phyloP scores from a whole-genome alignment of 225 moss, liverwort and hornwort species.

The Straminergon stramineum region DNA sequence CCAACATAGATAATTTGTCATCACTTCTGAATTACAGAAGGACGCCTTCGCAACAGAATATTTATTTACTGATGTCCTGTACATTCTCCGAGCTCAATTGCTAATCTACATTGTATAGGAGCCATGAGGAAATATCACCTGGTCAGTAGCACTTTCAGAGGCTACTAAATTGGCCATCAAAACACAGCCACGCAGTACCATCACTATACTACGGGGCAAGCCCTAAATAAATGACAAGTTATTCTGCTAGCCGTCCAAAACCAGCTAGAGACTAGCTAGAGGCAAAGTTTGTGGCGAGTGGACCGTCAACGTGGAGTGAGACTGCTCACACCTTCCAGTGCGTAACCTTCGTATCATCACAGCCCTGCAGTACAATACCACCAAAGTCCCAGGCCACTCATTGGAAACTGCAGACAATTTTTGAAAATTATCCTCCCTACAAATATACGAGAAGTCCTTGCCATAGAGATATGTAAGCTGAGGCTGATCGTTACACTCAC shows the following conservation, averaged over 20 bases:
- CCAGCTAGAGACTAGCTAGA: not conserved
- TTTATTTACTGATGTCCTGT: slow-evolving; percentile 2
- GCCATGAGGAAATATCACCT: not conserved
- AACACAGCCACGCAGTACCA: not conserved
- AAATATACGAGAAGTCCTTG: not conserved
- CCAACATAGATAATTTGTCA: not conserved
- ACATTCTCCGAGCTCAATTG: slow-evolving; percentile 6
- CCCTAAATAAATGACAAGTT: not conserved
- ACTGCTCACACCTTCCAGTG: not conserved
- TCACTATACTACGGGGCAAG: not conserved
- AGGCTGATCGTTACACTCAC: not conserved
- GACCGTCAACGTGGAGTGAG: not conserved
- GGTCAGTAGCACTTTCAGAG: not conserved
- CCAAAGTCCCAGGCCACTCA: not conserved
- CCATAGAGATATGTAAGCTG: not conserved
- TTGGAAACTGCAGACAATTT: not conserved
- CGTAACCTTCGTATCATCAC: not conserved
- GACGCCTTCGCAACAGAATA: slow-evolving; percentile 10
- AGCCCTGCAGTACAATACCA: not conserved
- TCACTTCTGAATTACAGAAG: slow-evolving; percentile 34
- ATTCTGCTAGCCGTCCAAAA: not conserved
- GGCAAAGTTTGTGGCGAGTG: not conserved
- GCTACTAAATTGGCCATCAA: not conserved
- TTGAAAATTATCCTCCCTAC: not conserved
- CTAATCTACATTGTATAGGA: not conserved